Percentiles rank a stretch among this genome's conserved stretches.
These are phyloP conservation scores for Penicillium cinerascens DNA, from an alignment of 495 filamentous ascomycete genomes.

Conservation along the genomic window DNA sequence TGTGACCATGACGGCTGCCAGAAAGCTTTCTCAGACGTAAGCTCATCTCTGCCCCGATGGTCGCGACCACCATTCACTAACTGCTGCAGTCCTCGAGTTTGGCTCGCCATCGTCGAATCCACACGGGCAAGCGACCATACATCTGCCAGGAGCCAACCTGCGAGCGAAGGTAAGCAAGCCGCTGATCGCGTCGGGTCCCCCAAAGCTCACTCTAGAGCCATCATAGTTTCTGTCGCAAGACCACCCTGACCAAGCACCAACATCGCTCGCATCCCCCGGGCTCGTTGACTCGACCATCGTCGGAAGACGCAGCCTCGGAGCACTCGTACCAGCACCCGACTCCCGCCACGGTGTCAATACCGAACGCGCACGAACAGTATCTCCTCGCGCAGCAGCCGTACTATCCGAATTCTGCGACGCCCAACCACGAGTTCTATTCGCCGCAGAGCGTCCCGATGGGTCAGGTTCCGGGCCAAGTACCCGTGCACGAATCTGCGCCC, in stretches of 20 bases:
- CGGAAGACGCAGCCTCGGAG: conserved; percentile 42
- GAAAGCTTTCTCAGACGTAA: conserved; percentile 84
- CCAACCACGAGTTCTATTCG: conserved; percentile 39
- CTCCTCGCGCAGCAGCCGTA: conserved; percentile 40
- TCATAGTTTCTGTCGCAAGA: conserved; percentile 79
- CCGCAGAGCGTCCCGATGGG: conserved; percentile 34
- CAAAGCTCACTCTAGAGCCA: conserved; percentile 1
- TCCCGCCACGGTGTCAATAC: conserved; percentile 27
- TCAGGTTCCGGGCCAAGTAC: conserved; percentile 27
- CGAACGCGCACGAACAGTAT: conserved; percentile 39
- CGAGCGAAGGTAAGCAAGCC: conserved; percentile 61
- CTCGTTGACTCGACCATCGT: conserved; percentile 41
- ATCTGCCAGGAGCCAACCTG: conserved; percentile 76
- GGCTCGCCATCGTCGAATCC: conserved; percentile 80
- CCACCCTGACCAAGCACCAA: conserved; percentile 82
- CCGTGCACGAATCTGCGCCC: conserved; percentile 27
- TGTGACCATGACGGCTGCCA: conserved; percentile 77
- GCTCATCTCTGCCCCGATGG: conserved; percentile 19
- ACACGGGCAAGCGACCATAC: conserved; percentile 83
- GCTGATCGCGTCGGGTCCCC: neutral
- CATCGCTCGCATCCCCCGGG: conserved; percentile 65
- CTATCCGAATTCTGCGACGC: conserved; percentile 35
- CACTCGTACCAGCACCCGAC: conserved; percentile 35
- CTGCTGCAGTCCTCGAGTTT: conserved; percentile 72
- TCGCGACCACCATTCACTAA: neutral